Percentiles rank a stretch among this genome's conserved stretches.
These are phyloP conservation scores for Phoma sp. DNA, from an alignment of 2,329 filamentous ascomycete species.

Conservation along the genomic window DNA sequence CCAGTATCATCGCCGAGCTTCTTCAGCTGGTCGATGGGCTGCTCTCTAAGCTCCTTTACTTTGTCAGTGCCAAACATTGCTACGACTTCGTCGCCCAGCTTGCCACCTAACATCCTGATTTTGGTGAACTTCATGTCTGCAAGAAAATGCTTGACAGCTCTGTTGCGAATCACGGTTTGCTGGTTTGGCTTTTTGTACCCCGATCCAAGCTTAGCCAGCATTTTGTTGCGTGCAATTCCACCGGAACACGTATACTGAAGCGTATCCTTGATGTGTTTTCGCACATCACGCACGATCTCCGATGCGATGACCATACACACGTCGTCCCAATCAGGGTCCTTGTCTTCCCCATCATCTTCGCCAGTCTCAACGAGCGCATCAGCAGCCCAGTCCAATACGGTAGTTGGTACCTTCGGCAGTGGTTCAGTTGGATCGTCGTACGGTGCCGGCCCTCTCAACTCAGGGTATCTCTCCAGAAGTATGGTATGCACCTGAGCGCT, in stretches of 20 bases:
- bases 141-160: slow-evolving; percentile 81
- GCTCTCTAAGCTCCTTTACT: slow-evolving; percentile 75
- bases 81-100: slow-evolving; percentile 86
- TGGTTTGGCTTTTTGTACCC: slow-evolving; percentile 91
- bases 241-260: slow-evolving; percentile 91
- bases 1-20: slow-evolving; percentile 86
- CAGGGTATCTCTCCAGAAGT: slow-evolving; percentile 78
- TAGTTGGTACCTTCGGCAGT: slow-evolving; percentile 75
- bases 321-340: slow-evolving; percentile 96
- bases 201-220: slow-evolving; percentile 92
- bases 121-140: slow-evolving; percentile 90
- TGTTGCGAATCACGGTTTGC: slow-evolving; percentile 91
- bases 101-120: slow-evolving; percentile 93
- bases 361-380: slow-evolving; percentile 85
- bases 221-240: slow-evolving; percentile 89
- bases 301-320: slow-evolving; percentile 85
- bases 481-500: slow-evolving; percentile 82
- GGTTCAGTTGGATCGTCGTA: slow-evolving; percentile 75
- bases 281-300: slow-evolving; percentile 82
- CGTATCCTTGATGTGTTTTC: slow-evolving; percentile 70
- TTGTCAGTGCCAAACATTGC: slow-evolving; percentile 82
- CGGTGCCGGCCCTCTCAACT: slow-evolving; percentile 71
- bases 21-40: slow-evolving; percentile 77
- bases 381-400: slow-evolving; percentile 80
- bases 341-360: slow-evolving; percentile 73